These are phyloP conservation scores for Fonsecaea pedrosoi DNA, from an alignment of 2,329 filamentous ascomycete species.

Conservation along the genomic window DNA sequence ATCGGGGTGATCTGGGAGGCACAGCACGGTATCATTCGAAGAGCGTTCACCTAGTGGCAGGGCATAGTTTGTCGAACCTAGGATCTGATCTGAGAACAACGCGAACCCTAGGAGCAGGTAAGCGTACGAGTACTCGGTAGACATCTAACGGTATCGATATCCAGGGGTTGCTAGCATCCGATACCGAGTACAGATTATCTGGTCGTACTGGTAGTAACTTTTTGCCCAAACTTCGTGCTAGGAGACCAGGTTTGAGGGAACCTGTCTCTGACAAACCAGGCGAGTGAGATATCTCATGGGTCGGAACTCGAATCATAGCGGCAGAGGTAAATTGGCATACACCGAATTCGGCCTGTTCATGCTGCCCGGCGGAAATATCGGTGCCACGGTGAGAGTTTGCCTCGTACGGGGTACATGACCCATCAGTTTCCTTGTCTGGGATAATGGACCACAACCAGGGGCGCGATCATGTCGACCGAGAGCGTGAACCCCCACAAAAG, in stretches of 20 bases:
- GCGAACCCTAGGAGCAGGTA: neutral
- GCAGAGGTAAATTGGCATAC: slow-evolving; percentile 26
- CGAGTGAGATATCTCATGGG: slow-evolving; percentile 12
- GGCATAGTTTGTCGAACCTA: neutral
- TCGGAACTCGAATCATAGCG: slow-evolving; percentile 22
- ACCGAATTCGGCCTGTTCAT: slow-evolving; percentile 13
- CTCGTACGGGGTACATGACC: slow-evolving; percentile 3
- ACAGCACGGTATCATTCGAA: neutral
- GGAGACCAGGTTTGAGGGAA: slow-evolving; percentile 10
- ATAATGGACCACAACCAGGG: slow-evolving; percentile 3
- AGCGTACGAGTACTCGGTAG: neutral
- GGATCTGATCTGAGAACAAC: neutral
- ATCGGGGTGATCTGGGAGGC: neutral
- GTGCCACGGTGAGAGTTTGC: slow-evolving; percentile 3
- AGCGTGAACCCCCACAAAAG: neutral
- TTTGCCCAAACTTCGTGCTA: neutral
- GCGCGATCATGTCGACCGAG: neutral
- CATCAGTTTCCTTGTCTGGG: slow-evolving; percentile 5
- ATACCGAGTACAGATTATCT: slow-evolving; percentile 6
- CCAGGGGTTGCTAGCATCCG: slow-evolving; percentile 13
- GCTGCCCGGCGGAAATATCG: slow-evolving; percentile 20
- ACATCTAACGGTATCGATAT: neutral
- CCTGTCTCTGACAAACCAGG: slow-evolving; percentile 13
- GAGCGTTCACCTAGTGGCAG: neutral
- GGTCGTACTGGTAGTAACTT: neutral